These are phyloP conservation scores for Vanrija humicola DNA, from an alignment of 1,284 basidiomycete genomes.

Conservation along the genomic window DNA sequence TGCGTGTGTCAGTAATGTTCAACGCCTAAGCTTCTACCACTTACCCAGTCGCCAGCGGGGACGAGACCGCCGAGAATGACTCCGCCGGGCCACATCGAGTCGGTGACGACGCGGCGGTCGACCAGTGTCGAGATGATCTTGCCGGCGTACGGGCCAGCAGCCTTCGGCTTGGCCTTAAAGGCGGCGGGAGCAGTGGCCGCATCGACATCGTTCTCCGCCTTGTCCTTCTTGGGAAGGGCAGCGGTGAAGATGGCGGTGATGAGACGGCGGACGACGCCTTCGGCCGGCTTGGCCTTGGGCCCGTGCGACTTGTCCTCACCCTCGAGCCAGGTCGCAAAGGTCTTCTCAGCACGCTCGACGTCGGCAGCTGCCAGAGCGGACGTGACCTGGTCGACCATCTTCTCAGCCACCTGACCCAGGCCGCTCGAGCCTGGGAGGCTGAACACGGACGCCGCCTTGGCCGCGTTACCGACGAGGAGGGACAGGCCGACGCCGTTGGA, in stretches of 20 bases:
- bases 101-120: conserved; percentile 25
- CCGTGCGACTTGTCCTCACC: conserved; percentile 8
- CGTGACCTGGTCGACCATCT: conserved; percentile 9
- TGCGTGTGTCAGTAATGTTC: conserved; percentile 11
- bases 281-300: neutral
- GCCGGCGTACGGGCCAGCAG: conserved; percentile 27
- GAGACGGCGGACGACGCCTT: conserved; percentile 4
- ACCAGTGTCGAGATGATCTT: conserved; percentile 30
- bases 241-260: conserved; percentile 22
- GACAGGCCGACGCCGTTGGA: conserved; percentile 35
- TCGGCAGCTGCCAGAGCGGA: conserved; percentile 6
- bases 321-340: conserved; percentile 15
- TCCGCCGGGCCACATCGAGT: conserved; percentile 37
- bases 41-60: conserved; percentile 40
- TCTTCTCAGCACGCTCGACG: conserved; percentile 11
- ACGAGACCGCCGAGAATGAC: conserved; percentile 35
- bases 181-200: neutral
- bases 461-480: conserved; percentile 29
- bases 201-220: neutral
- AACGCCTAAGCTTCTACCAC: conserved; percentile 28
- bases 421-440: neutral
- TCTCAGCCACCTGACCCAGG: neutral
- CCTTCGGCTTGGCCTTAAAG: conserved; percentile 3
- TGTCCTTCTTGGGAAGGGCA: conserved; percentile 15
- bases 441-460: conserved; percentile 23